Base-by-base conservation (phyloP, 371 early-diverging fungal genomes). In the Coemansia sp. region DNA sequence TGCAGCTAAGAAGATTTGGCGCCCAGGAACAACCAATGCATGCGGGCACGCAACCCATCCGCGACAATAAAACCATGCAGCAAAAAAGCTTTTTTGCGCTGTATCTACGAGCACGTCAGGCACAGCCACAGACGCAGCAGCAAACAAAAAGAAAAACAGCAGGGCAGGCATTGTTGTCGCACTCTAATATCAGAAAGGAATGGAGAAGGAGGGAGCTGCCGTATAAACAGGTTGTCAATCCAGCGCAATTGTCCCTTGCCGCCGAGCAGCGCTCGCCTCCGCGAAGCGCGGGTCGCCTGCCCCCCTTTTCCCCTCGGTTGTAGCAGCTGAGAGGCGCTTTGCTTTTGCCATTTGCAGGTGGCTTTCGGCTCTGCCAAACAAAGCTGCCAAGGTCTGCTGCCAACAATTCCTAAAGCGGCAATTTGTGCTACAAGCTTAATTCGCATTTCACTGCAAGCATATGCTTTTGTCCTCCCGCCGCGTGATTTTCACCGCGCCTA, bases 171-270 rank as follows among this genome's bases (percentile, higher is more conserved):
- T 48, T n/a, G 51, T 62, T 60, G 36, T 42, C 58, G 26, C 14
- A 41, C 49, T 39, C 51, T 41, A 59, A 52, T 51, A 51, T 42
- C 65, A 65, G 48, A 65, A 60, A 52, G 45, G 53, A 48, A 57
- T 41, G 31, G 41, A 55, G 55, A 11, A 40, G 14, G 41, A 8
- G 31, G 40, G 32, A 34, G 41, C 36, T 14, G 39, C 14, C 59
- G 36, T n/a, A 61, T 60, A 42, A 34, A 34, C 63, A 31, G 36
- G 40, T 63, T 63, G 63, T 57, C 49, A 48, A 49, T 63, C 63
- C 7, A 38, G 31, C 41, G 49, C 49, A 42, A 20, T 20, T 50
- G 64, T 39, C 39, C 51, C 31, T 34, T 62, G 20, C 32, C 26
- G 52, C 34, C 35, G 20, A 45, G 20, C 45, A 16, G 40, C 49